Evolutionary conservation across 192 early-diverging fungal genomes (phyloP), one percentile per base, ranked within the genome.

Genomic region (Gigaspora rosea): DNA sequence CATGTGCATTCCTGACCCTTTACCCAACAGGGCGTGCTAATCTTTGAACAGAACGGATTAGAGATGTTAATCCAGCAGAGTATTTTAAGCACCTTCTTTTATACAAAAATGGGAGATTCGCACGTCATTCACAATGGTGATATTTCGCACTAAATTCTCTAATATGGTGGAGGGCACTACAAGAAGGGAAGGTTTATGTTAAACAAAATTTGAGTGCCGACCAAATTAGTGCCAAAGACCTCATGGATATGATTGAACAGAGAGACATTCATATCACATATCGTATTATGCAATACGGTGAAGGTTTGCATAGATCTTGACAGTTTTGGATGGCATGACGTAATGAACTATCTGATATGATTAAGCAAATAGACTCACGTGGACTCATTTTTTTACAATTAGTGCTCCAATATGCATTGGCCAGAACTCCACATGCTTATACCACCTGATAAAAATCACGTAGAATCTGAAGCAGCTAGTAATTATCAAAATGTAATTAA

Each of bases 91-190:
- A 68, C 41, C 41, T 68, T 1, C 66, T 68, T 68, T 15, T 8
- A 68, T 68, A 68, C 8, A 68, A 47, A 22, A 3, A 68, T 47
- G 41, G 66, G 12, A 68, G 41, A 68, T 68, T 68, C 13, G 66
- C 18, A 4, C 41, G 20, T n/a, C 41, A 68, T 22, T 10, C 66
- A 20, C n/a, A 3, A 15, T 68, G 35, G 36, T 8, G 41, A 18
- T 68, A 68, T 50, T 68, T 46, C 13, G 41, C 66, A 47, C 47
- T 68, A 27, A 68, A 68, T 68, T 68, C 66, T 20, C 33, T 27
- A 50, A 68, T 62, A 2, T 2, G n/a, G 32, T 62, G 2, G n/a
- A 18, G n/a, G 0, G 27, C 27, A 27, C 27, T 27, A 27, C 27
- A 27, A 27, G 27, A 27, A 27, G 27, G 1, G 27, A 62, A 2